These are phyloP conservation scores for Malus hybrid DNA, from an alignment of 331 rosid species.

Conservation along the genomic window DNA sequence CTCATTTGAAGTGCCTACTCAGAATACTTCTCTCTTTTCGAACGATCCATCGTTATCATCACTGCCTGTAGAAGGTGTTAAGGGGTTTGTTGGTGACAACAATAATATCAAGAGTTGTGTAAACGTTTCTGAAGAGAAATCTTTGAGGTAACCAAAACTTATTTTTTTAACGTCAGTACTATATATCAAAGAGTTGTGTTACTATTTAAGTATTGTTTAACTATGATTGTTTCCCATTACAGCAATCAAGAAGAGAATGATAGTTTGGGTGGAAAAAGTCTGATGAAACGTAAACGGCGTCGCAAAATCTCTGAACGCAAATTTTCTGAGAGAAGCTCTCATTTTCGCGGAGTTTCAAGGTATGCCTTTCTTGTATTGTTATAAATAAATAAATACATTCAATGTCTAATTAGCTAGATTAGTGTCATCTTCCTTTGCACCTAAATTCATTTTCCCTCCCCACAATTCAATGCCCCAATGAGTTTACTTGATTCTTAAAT, in stretches of 20 bases:
- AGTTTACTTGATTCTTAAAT: no score
- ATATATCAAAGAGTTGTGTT: not conserved
- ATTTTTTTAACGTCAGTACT: not conserved
- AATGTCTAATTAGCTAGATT: no score
- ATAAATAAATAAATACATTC: no score
- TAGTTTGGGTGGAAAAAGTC: not conserved
- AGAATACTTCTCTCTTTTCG: not conserved
- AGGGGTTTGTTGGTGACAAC: not conserved
- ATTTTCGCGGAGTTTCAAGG: slow-evolving; percentile 15
- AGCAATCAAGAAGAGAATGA: not conserved
- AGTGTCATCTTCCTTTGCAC: no score
- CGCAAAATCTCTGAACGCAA: not conserved
- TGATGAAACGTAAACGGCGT: not conserved
- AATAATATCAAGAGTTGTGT: not conserved
- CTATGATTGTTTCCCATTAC: not conserved
- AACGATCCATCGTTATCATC: not conserved
- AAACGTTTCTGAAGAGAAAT: not conserved
- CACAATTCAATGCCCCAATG: no score
- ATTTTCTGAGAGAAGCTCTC: slow-evolving; percentile 6
- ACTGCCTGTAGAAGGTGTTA: not conserved
- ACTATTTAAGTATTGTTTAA: not conserved
- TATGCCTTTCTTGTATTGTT: not conserved
- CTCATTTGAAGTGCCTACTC: not conserved
- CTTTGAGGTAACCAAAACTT: not conserved
- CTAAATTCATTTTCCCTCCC: no score